phyloP scores from a whole-genome alignment of 345 rosid species.

The Camelina neglecta region DNA sequence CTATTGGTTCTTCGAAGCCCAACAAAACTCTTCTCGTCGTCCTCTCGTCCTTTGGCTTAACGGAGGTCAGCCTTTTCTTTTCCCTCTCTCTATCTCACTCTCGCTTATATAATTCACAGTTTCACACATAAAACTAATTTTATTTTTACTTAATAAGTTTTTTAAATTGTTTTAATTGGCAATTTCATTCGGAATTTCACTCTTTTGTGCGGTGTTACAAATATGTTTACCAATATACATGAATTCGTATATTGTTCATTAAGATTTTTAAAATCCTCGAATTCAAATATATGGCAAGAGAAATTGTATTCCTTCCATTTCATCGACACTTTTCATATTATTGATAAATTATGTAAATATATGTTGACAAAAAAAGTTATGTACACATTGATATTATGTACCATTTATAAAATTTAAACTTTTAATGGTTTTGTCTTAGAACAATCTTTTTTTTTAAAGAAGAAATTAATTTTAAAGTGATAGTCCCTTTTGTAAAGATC shows the following conservation, averaged over 20 bases:
- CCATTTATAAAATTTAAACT: background rate
- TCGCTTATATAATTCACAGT: background rate
- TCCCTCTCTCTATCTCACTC: background rate
- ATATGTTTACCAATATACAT: too few species aligned
- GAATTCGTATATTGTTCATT: too few species aligned
- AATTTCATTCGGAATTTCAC: background rate
- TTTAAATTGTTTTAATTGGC: background rate
- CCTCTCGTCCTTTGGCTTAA: slow-evolving; percentile 85
- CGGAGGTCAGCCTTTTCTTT: slow-evolving; percentile 52
- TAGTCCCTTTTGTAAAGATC: too few species aligned
- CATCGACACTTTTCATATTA: background rate
- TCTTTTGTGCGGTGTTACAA: too few species aligned
- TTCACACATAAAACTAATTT: background rate
- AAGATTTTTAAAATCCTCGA: too few species aligned
- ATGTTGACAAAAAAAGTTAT: too few species aligned
- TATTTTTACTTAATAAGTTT: background rate
- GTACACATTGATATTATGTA: background rate
- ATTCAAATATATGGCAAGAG: background rate
- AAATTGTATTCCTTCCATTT: background rate
- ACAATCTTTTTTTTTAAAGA: too few species aligned
- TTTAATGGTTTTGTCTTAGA: too few species aligned
- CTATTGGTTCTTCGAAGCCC: slow-evolving; percentile 80
- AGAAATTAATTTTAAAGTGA: too few species aligned
- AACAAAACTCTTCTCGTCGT: slow-evolving; percentile 38
- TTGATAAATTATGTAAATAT: too few species aligned